A percentile compares a stretch with the other conserved stretches of the same genome.
Conservation (phyloP, 768 basidiomycete genomes). For the Lentinula edodes region DNA sequence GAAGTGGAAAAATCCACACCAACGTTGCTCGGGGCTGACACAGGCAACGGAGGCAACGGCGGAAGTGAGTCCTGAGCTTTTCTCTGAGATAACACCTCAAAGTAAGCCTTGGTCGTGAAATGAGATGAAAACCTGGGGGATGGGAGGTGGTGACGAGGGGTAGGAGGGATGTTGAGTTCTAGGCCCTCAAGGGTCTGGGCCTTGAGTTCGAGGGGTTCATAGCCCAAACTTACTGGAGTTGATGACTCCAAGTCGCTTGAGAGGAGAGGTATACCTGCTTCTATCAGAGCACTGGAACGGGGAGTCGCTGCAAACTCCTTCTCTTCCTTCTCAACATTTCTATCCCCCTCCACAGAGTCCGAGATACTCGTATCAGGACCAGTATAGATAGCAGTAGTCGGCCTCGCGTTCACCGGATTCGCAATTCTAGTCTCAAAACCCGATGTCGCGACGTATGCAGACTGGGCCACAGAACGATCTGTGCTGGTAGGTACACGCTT, state of each 20-base stretch:
- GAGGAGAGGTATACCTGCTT: background rate
- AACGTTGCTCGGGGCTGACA: no score
- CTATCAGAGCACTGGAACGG: background rate
- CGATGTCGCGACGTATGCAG: background rate
- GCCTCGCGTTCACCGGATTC: background rate
- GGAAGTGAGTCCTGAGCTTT: background rate
- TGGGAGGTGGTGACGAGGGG: background rate
- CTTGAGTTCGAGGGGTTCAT: background rate
- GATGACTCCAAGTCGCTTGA: background rate
- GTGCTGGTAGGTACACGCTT: slow-evolving; percentile 18
- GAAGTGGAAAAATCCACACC: background rate
- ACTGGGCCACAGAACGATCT: slow-evolving; percentile 11
- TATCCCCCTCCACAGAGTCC: background rate
- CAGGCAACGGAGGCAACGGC: background rate
- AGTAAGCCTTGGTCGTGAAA: slow-evolving; percentile 4
- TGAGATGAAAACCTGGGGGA: background rate
- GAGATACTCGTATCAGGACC: no score
- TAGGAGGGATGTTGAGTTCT: background rate
- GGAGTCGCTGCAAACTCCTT: background rate
- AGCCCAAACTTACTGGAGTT: background rate
- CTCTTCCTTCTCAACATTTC: background rate
- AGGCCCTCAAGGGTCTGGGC: background rate
- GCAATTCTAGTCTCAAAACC: background rate
- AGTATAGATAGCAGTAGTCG: background rate
- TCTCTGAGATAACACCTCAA: background rate